Evolutionary conservation across 495 filamentous ascomycete genomes (phyloP).

Genomic region (Xylaria sp.): DNA sequence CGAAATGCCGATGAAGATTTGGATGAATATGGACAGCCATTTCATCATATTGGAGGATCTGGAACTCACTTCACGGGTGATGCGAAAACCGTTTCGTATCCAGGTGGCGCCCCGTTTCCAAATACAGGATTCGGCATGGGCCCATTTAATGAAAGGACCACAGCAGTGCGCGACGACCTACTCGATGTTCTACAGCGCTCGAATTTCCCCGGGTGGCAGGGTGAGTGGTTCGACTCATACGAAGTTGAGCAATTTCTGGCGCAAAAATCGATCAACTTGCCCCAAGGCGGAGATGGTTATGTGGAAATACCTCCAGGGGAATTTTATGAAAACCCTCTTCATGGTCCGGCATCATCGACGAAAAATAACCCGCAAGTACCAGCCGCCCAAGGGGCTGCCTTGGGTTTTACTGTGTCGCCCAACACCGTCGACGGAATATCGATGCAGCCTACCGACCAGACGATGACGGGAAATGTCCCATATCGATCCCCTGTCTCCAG

Average conservation of each 20-base stretch:
- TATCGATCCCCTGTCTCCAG: constrained; percentile 15
- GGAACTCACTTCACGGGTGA: constrained; percentile 63
- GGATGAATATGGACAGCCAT: constrained; percentile 66
- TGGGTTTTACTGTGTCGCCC: constrained; percentile 3
- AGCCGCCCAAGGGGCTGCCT: background rate
- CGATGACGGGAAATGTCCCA: background rate
- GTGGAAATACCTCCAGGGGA: constrained; percentile 52
- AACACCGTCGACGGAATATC: background rate
- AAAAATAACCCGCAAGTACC: constrained; percentile 22
- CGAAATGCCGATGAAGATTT: constrained; percentile 56
- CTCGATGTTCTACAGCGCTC: constrained; percentile 49
- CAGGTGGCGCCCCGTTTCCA: constrained; percentile 40
- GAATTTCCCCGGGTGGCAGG: constrained; percentile 59
- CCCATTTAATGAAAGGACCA: constrained; percentile 45
- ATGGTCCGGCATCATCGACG: constrained; percentile 23
- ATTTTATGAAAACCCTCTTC: constrained; percentile 37
- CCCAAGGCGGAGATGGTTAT: constrained; percentile 55
- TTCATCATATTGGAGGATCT: constrained; percentile 70
- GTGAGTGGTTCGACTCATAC: constrained; percentile 75
- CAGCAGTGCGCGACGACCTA: constrained; percentile 39
- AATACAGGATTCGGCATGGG: constrained; percentile 53
- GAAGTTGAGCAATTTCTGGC: constrained; percentile 76
- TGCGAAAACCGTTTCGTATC: constrained; percentile 36
- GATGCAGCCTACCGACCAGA: constrained; percentile 3
- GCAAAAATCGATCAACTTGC: constrained; percentile 63